A percentile compares a stretch with the other conserved stretches of the same genome.
Conservation (phyloP, 108 stramenopile genomes). For the Nitzschia palea region DNA sequence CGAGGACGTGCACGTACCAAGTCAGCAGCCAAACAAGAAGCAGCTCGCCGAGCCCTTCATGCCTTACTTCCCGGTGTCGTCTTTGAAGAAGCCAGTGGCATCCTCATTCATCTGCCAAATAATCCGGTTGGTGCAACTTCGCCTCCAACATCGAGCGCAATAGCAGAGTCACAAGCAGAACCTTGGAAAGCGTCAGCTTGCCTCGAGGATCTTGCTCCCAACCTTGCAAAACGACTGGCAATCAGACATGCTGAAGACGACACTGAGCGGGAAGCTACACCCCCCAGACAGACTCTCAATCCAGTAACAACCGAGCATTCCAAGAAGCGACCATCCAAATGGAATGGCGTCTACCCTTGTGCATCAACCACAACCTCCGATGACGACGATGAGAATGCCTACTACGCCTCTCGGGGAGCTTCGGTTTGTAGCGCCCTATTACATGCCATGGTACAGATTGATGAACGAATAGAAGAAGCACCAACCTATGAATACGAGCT, state of each 20-base stretch:
- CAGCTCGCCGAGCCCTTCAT: constrained; percentile 65
- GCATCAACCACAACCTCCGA: constrained; percentile 71
- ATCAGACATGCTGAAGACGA: constrained; percentile 52
- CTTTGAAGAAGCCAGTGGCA: constrained; percentile 66
- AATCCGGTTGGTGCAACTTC: neutral
- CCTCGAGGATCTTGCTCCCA: constrained; percentile 56
- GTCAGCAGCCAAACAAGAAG: constrained; percentile 70
- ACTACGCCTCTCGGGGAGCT: constrained; percentile 72
- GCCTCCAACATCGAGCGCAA: neutral
- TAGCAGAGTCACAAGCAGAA: neutral
- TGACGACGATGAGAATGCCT: constrained; percentile 75
- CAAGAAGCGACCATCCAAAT: constrained; percentile 22
- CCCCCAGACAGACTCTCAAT: neutral
- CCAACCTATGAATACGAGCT: constrained; percentile 61
- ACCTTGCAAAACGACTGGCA: constrained; percentile 71
- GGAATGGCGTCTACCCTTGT: constrained; percentile 51
- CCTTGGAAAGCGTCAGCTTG: constrained; percentile 28
- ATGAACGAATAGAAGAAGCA: constrained; percentile 67
- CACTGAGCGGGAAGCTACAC: neutral
- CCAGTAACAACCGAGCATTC: neutral
- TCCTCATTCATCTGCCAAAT: constrained; percentile 48
- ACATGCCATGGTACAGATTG: constrained; percentile 86
- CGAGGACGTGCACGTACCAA: constrained; percentile 69
- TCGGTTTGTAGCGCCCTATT: constrained; percentile 74
- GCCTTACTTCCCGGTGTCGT: constrained; percentile 65